phyloP scores from a whole-genome alignment of 2,329 filamentous ascomycete species.

The Rosellinia necatrix region DNA sequence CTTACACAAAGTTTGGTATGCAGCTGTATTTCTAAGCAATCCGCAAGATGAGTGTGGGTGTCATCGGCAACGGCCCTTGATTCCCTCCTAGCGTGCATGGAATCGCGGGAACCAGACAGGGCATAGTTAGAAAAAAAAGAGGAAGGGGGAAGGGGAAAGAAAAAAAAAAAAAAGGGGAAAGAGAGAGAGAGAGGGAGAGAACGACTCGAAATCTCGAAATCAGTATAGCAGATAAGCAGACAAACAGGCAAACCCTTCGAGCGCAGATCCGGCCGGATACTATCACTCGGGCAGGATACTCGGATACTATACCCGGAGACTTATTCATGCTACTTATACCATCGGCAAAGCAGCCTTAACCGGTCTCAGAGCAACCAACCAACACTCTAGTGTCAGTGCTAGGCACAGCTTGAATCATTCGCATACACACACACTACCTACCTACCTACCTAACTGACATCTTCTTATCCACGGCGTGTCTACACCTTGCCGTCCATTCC shows the following conservation, averaged over 20 bases:
- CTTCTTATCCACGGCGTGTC: no score
- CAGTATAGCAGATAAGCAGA: no score
- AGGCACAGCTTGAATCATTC: no score
- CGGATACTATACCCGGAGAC: background rate
- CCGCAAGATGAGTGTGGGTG: constrained; percentile 26
- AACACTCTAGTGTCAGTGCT: no score
- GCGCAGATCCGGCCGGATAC: background rate
- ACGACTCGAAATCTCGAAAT: background rate
- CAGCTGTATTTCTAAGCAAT: constrained; percentile 42
- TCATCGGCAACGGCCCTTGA: constrained; percentile 28
- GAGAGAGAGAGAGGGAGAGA: background rate
- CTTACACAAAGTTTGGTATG: no score
- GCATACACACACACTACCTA: no score
- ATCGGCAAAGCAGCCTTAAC: no score
- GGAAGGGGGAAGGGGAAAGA: constrained; percentile 11
- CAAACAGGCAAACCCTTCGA: background rate
- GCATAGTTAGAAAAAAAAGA: constrained; percentile 9
- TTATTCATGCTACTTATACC: background rate
- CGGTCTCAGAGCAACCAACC: no score
- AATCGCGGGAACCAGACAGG: constrained; percentile 19
- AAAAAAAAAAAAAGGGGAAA: background rate
- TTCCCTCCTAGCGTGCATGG: constrained; percentile 22
- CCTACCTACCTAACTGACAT: no score
- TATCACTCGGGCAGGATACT: background rate
- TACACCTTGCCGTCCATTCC: no score